Percentiles rank a stretch among this genome's conserved stretches.
Evolutionary conservation across 2,329 filamentous ascomycete species (phyloP).

Genomic region (Sporothrix phasma): DNA sequence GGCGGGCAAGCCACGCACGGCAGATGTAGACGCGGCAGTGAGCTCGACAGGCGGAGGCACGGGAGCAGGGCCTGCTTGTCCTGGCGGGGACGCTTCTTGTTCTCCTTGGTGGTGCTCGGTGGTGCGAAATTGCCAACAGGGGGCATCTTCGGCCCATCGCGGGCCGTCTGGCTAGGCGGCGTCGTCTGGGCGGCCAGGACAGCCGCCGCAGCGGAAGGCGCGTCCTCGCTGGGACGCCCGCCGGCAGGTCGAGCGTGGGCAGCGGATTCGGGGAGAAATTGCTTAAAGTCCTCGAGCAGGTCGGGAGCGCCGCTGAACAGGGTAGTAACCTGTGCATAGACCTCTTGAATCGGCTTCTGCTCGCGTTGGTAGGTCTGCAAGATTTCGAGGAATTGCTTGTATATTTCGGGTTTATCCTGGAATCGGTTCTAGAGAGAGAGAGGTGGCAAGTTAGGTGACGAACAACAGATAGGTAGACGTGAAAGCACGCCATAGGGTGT

Average conservation of each 20-base stretch:
- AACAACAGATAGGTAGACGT: background rate
- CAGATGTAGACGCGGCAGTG: conserved; percentile 27
- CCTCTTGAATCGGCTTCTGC: conserved; percentile 96
- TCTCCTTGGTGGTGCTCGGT: conserved; percentile 75
- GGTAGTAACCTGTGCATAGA: conserved; percentile 92
- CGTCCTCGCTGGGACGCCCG: conserved; percentile 57
- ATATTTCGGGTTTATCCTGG: conserved; percentile 91
- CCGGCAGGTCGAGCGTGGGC: conserved; percentile 48
- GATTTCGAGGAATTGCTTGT: conserved; percentile 98
- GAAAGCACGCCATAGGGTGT: too few relatives aligned
- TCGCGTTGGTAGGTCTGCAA: conserved; percentile 96
- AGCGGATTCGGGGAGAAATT: conserved; percentile 86
- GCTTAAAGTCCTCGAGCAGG: conserved; percentile 94
- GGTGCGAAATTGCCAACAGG: conserved; percentile 92
- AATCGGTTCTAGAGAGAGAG: conserved; percentile 67
- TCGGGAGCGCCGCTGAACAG: conserved; percentile 91
- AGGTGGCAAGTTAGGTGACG: conserved; percentile 2
- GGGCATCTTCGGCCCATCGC: conserved; percentile 69
- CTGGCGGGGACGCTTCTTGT: conserved; percentile 69
- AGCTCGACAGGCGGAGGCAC: conserved; percentile 35
- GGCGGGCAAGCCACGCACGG: conserved; percentile 29
- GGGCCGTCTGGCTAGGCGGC: conserved; percentile 38
- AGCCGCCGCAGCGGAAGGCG: conserved; percentile 38
- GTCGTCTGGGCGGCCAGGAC: conserved; percentile 44
- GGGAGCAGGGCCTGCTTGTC: conserved; percentile 45